A percentile compares a stretch with the other conserved stretches of the same genome.
These are phyloP conservation scores for Daedalea quercina DNA, from an alignment of 768 basidiomycete genomes.

Conservation along the genomic window DNA sequence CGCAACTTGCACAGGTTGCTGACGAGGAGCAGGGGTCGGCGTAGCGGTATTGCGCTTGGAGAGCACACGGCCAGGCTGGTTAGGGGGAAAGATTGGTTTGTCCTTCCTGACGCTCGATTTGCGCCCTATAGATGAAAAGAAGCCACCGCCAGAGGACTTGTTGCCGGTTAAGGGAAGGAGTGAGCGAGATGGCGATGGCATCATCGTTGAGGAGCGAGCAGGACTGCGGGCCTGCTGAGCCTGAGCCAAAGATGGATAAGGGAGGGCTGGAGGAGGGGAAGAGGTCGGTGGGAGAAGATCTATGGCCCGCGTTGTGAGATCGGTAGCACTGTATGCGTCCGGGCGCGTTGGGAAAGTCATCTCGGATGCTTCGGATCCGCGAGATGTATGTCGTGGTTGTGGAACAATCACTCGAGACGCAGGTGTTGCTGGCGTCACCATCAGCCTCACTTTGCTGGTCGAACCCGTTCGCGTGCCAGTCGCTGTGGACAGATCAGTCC, in stretches of 20 bases:
- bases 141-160: constrained; percentile 44
- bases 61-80: constrained; percentile 28
- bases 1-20: constrained; percentile 24
- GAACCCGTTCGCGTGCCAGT: constrained; percentile 4
- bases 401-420: constrained; percentile 15
- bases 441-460: background rate
- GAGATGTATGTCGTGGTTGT: constrained; percentile 62
- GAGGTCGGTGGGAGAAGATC: constrained; percentile 46
- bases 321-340: constrained; percentile 76
- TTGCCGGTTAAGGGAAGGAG: constrained; percentile 21
- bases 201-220: constrained; percentile 25
- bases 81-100: constrained; percentile 19
- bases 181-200: constrained; percentile 27
- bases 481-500: background rate
- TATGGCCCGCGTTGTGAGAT: constrained; percentile 45
- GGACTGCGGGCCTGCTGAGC: constrained; percentile 26
- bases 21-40: constrained; percentile 24
- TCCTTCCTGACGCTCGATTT: constrained; percentile 52
- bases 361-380: constrained; percentile 67
- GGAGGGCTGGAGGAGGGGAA: constrained; percentile 47
- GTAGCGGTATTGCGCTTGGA: constrained; percentile 28
- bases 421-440: constrained; percentile 1
- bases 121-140: constrained; percentile 71
- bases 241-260: constrained; percentile 65
- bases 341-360: constrained; percentile 72